phyloP scores from a whole-genome alignment of 2,329 filamentous ascomycete genomes.

The Leptosphaerulina australis region DNA sequence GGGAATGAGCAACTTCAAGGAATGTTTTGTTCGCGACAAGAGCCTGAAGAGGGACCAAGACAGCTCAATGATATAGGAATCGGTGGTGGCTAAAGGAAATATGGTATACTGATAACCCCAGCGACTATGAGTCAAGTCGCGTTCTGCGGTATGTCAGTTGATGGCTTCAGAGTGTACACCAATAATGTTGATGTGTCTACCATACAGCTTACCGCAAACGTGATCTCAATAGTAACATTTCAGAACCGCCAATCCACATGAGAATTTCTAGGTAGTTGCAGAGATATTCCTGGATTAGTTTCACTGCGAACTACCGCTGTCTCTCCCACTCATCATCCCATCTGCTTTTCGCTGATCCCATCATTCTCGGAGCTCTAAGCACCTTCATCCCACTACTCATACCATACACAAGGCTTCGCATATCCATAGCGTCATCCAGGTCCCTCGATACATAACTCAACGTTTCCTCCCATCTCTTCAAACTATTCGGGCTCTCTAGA shows the following conservation, averaged over 20 bases:
- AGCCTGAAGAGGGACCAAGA: neutral
- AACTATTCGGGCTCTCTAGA: neutral
- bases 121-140: no score
- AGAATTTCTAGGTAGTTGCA: no score
- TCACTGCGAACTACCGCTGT: neutral
- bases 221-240: no score
- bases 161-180: no score
- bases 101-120: no score
- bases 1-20: neutral
- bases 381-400: slow-evolving; percentile 5
- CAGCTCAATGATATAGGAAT: no score
- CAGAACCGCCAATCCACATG: neutral
- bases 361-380: slow-evolving; percentile 2
- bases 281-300: no score
- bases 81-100: no score
- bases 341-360: neutral
- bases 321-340: slow-evolving; percentile 11
- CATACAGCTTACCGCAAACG: no score
- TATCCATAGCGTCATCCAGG: slow-evolving; percentile 18
- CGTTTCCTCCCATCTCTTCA: slow-evolving; percentile 15
- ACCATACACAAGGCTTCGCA: slow-evolving; percentile 13
- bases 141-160: no score
- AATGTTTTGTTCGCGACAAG: neutral
- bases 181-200: no score
- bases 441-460: slow-evolving; percentile 13